These are phyloP conservation scores for Diaporthe ampelina DNA, from an alignment of 2,329 filamentous ascomycete species.

Conservation along the genomic window DNA sequence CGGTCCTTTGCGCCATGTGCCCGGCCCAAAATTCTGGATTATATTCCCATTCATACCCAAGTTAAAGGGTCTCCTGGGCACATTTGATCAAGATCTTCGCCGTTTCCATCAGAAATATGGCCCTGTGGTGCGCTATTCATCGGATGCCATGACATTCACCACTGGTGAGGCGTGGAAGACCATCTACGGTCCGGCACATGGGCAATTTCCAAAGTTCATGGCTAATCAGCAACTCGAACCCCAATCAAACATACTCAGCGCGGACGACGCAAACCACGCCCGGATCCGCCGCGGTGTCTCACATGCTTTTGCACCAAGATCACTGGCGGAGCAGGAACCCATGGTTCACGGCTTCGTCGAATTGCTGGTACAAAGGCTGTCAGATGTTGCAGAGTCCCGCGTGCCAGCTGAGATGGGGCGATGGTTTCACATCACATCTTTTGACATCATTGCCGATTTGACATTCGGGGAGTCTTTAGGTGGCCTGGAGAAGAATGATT, in stretches of 20 bases:
- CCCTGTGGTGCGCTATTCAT: conserved; percentile 17
- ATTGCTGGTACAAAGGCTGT: conserved; percentile 41
- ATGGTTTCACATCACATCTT: conserved; percentile 49
- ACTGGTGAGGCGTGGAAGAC: conserved; percentile 31
- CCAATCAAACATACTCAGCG: conserved; percentile 4
- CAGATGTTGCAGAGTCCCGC: conserved; percentile 29
- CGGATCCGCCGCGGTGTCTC: conserved; percentile 45
- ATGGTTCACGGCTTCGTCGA: conserved; percentile 42
- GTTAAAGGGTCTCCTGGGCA: neutral
- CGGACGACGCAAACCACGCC: conserved; percentile 35
- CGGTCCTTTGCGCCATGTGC: neutral
- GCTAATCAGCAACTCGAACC: conserved; percentile 37
- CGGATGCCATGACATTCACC: conserved; percentile 24
- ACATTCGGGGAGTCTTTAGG: conserved; percentile 59
- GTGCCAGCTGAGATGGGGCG: conserved; percentile 42
- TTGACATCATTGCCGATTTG: conserved; percentile 59
- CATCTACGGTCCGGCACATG: conserved; percentile 24
- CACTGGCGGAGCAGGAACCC: conserved; percentile 46
- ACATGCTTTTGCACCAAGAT: conserved; percentile 47
- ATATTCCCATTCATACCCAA: neutral
- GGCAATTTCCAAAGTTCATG: conserved; percentile 45
- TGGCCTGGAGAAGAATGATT: conserved; percentile 48
- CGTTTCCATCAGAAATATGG: conserved; percentile 32
- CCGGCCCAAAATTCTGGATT: conserved; percentile 4
- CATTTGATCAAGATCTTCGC: conserved; percentile 12